Base-by-base conservation (phyloP, 768 basidiomycete species). In the Leucocoprinus birnbaumii region DNA sequence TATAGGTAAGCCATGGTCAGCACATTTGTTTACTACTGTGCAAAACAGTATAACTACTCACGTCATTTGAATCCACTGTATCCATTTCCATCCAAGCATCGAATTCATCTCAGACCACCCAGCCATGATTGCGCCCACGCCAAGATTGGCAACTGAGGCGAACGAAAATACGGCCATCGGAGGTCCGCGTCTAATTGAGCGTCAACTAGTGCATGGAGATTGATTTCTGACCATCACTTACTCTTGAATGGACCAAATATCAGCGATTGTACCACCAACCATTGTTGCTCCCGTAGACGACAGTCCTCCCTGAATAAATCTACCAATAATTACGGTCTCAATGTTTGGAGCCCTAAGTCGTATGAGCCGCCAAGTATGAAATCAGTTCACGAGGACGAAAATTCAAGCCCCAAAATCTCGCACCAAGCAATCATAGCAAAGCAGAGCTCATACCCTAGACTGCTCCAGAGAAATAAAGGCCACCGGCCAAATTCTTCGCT, bases 101-200 rank as follows among this genome's bases (percentile, higher is more conserved):
- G 58, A 46, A 31, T 68, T 65, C 63, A 66, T 66, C 52, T 67
- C 65, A 5, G 67, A 60, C 68, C 65, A 68, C 8, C 67, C 67
- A 13, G 63, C 63, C 21, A 64, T 58, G 1, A 62, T 62, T n/a
- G 68, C 66, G 1, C 66, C 68, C 7, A 65, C 41, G 7, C 68
- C 66, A 7, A 64, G 64, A 24, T 65, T 47, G 50, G 21, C 43
- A 24, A 47, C 10, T 0, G 84, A 87, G 0, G 75, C 71, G 3
- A 84, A 61, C 0, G 87, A 75, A 65, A 91, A 95, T 1, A 88
- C 64, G 0, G 86, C 75, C 89, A 93, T 92, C 0, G 91, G 90
- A 2, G 87, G 62, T 1, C 89, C 89, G 3, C 91, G 87, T 44
- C 87, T 90, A 54, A 5, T 31, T 11, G 11, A 31, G 6, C 31